A percentile compares a stretch with the other conserved stretches of the same genome.
Evolutionary conservation across 1,139 yeast genomes (phyloP).

Genomic region (Kazachstania sp.): DNA sequence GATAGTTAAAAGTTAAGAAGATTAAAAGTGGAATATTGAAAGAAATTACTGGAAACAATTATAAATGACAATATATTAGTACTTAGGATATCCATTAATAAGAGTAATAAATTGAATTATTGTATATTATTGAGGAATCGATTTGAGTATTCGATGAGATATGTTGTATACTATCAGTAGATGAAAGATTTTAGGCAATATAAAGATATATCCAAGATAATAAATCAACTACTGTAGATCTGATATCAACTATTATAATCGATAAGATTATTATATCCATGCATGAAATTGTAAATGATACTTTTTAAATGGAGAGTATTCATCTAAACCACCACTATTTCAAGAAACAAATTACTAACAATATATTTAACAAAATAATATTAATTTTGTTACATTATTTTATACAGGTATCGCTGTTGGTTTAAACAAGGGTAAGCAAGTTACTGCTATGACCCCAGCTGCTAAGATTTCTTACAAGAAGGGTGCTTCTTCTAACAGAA

Average conservation of each 20-base stretch:
- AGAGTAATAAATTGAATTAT: not conserved
- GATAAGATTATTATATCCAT: too few relatives aligned
- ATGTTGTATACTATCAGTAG: too few relatives aligned
- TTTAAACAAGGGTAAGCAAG: slow-evolving; percentile 98
- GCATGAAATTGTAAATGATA: too few relatives aligned
- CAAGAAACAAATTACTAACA: slow-evolving; percentile 5
- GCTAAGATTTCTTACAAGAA: slow-evolving; percentile 95
- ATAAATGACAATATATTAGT: not conserved
- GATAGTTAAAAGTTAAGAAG: not conserved
- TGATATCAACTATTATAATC: too few relatives aligned
- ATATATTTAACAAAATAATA: not conserved
- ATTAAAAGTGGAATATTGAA: not conserved
- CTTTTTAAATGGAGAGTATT: too few relatives aligned
- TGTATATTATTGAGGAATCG: not conserved
- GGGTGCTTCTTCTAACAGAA: slow-evolving; percentile 95
- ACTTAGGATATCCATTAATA: not conserved
- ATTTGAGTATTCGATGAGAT: too few relatives aligned
- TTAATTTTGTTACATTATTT: not conserved
- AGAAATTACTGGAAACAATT: not conserved
- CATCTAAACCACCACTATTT: not conserved
- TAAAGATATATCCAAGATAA: too few relatives aligned
- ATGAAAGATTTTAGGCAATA: too few relatives aligned
- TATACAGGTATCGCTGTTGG: slow-evolving; percentile 90
- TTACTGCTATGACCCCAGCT: slow-evolving; percentile 84
- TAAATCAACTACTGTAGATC: too few relatives aligned